Conservation (phyloP, 306 rosid genomes). For the Bauhinia variegata region DNA sequence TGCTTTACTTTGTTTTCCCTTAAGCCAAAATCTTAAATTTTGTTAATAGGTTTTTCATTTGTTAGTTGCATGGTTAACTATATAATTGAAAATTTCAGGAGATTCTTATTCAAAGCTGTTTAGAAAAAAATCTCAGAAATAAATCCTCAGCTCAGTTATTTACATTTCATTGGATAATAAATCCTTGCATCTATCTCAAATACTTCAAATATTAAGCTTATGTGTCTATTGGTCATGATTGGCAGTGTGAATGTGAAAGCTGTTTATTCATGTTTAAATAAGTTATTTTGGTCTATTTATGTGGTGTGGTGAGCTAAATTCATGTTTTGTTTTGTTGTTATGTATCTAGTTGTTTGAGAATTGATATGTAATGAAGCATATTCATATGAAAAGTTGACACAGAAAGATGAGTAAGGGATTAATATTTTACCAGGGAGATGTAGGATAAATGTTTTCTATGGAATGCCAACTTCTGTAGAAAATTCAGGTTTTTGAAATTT, state of each 20-base stretch:
- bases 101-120: conserved; percentile 18
- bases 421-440: neutral
- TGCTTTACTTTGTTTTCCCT: neutral
- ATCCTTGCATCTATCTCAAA: neutral
- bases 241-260: neutral
- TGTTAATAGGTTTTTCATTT: conserved; percentile 16
- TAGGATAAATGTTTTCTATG: neutral
- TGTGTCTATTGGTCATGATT: conserved; percentile 11
- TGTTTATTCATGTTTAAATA: neutral
- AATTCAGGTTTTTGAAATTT: no score
- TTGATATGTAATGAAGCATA: neutral
- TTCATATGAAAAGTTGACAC: neutral
- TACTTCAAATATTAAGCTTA: neutral
- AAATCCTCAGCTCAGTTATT: neutral
- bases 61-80: conserved; percentile 12
- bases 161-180: neutral
- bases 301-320: conserved; percentile 3
- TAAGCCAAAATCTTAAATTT: conserved; percentile 4
- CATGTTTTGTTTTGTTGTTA: neutral
- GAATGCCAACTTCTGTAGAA: no score
- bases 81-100: conserved; percentile 15
- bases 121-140: conserved; percentile 9
- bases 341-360: neutral
- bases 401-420: neutral
- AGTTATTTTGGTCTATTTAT: neutral